Evolutionary conservation across 225 moss, liverwort and hornwort genomes (phyloP).

Genomic region (Ulota crispa): DNA sequence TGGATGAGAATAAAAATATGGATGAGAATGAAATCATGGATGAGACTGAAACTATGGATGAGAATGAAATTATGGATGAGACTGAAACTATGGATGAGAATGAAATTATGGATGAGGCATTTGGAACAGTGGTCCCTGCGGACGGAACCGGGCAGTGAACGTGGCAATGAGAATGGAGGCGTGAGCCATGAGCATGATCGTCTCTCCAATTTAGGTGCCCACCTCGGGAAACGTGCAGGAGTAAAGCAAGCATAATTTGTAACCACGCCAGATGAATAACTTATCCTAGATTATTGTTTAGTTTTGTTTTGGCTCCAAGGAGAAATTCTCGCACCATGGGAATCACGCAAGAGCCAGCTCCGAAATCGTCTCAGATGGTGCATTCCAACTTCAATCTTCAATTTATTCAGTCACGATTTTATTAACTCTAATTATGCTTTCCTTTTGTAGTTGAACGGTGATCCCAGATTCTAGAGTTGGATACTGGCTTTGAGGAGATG

Average conservation of each 20-base stretch:
- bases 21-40: too few relatives aligned
- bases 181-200: neutral
- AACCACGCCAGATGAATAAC: neutral
- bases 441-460: neutral
- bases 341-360: neutral
- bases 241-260: neutral
- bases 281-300: too few relatives aligned
- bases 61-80: too few relatives aligned
- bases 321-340: neutral
- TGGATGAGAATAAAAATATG: too few relatives aligned
- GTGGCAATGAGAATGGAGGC: too few relatives aligned
- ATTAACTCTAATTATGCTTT: neutral
- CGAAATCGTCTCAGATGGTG: neutral
- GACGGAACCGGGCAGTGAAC: too few relatives aligned
- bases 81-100: too few relatives aligned
- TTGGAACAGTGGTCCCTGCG: too few relatives aligned
- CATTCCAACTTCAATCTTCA: neutral
- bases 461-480: neutral
- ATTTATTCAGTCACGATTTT: neutral
- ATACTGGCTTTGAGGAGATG: neutral
- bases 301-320: neutral
- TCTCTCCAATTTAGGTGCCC: too few relatives aligned
- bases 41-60: too few relatives aligned
- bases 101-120: too few relatives aligned
- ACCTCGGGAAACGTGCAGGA: neutral